Evolutionary conservation across 495 filamentous ascomycete genomes (phyloP).

Genomic region (Aspergillus heteromorphus): DNA sequence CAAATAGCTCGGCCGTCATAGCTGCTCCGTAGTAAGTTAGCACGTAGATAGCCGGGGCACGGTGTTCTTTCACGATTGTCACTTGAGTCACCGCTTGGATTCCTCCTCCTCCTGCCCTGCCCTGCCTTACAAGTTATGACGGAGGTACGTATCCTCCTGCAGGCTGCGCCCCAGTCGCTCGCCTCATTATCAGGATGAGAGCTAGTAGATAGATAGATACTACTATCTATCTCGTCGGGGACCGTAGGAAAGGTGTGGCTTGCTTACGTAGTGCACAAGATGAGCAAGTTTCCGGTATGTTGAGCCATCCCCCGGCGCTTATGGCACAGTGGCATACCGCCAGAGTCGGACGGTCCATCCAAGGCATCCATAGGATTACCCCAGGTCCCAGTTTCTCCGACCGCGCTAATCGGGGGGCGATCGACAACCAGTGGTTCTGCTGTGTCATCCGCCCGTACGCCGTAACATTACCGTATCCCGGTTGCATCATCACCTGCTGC

Average conservation of each 20-base stretch:
- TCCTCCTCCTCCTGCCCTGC: no score
- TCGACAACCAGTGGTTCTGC: constrained; percentile 25
- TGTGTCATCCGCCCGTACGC: constrained; percentile 21
- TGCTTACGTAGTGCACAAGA: neutral
- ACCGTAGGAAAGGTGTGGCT: neutral
- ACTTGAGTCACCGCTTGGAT: constrained; percentile 14
- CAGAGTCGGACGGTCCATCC: neutral
- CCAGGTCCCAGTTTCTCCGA: constrained; percentile 10
- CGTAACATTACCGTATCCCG: constrained; percentile 33
- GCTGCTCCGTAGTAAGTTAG: neutral
- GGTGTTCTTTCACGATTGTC: constrained; percentile 1
- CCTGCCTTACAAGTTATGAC: no score
- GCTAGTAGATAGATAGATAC: no score
- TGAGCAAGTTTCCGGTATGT: neutral
- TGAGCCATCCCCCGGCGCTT: neutral
- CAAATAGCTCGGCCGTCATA: neutral
- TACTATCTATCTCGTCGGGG: neutral
- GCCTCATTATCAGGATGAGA: neutral
- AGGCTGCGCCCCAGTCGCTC: constrained; percentile 1
- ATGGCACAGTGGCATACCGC: neutral
- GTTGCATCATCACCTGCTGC: constrained; percentile 37
- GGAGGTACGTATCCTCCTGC: neutral
- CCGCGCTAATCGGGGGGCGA: constrained; percentile 20
- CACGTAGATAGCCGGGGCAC: neutral
- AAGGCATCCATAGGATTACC: constrained; percentile 8